Conservation (phyloP, 305 asterid species). For the Fraxinus paxiana region DNA sequence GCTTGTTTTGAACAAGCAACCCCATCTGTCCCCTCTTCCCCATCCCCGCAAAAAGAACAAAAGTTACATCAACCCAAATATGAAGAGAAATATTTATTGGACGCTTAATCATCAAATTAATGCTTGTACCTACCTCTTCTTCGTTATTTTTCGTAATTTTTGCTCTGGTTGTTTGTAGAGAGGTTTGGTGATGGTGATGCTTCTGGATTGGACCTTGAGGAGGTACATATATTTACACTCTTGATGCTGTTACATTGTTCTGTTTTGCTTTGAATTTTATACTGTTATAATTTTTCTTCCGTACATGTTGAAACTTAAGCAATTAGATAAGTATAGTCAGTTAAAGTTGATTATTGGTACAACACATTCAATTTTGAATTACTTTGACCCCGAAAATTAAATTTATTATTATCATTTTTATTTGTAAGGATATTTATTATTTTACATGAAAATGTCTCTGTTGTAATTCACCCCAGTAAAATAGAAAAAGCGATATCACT, state of each 20-base stretch:
- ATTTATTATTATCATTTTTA: not conserved
- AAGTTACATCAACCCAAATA: not conserved
- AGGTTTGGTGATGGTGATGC: conserved; percentile 99
- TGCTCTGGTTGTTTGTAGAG: conserved; percentile 52
- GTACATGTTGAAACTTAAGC: not conserved
- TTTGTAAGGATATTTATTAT: not conserved
- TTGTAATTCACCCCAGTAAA: not conserved
- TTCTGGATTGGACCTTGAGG: conserved; percentile 89
- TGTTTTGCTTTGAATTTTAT: not conserved
- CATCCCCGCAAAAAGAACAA: not conserved
- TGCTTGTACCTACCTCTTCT: not conserved
- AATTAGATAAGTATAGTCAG: not conserved
- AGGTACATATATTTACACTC: conserved; percentile 44
- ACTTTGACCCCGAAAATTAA: not conserved
- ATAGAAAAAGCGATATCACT: not conserved
- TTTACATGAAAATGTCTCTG: not conserved
- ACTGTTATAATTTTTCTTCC: conserved; percentile 1
- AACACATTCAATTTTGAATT: not conserved
- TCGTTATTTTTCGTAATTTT: conserved; percentile 17
- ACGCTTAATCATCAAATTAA: not conserved
- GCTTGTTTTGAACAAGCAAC: not conserved
- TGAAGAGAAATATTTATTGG: not conserved
- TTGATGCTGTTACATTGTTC: not conserved
- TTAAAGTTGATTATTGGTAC: not conserved
- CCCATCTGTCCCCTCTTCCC: not conserved